Percentiles rank a stretch among this genome's conserved stretches.
Evolutionary conservation across 2,329 filamentous ascomycete genomes (phyloP).

Genomic region (Drechslerella dactyloides): DNA sequence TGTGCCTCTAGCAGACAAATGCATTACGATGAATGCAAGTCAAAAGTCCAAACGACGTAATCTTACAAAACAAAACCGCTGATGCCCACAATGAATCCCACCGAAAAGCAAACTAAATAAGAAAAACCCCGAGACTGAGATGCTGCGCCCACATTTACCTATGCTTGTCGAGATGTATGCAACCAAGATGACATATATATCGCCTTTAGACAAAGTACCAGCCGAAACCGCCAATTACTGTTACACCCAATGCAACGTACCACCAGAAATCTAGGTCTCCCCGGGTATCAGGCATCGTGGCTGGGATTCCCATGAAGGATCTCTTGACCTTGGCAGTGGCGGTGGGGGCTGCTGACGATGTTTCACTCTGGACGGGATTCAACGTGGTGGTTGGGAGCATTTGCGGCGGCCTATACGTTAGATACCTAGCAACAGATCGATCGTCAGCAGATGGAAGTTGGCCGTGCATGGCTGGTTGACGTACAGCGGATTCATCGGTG

Average conservation of each 20-base stretch:
- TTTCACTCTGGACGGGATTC: constrained; percentile 62
- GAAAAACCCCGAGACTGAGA: background rate
- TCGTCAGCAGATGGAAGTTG: background rate
- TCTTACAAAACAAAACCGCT: background rate
- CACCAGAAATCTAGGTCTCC: constrained; percentile 60
- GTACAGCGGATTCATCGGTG: constrained; percentile 72
- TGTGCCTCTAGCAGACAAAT: background rate
- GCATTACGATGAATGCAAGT: background rate
- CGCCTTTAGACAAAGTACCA: constrained; percentile 60
- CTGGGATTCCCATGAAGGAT: constrained; percentile 55
- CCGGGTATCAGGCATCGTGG: constrained; percentile 56
- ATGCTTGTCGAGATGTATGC: background rate
- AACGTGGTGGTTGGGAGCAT: constrained; percentile 74
- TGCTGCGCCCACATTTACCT: background rate
- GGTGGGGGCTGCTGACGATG: constrained; percentile 54
- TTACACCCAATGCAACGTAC: constrained; percentile 63
- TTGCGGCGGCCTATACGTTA: constrained; percentile 67
- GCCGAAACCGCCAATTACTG: constrained; percentile 61
- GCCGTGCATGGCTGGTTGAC: background rate
- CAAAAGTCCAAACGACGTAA: background rate
- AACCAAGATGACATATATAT: background rate
- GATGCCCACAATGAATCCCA: background rate
- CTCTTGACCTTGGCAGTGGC: constrained; percentile 58
- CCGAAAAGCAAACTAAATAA: background rate
- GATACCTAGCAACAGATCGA: constrained; percentile 55